phyloP scores from a whole-genome alignment of 768 basidiomycete genomes.

The Rhodotorula graminis region DNA sequence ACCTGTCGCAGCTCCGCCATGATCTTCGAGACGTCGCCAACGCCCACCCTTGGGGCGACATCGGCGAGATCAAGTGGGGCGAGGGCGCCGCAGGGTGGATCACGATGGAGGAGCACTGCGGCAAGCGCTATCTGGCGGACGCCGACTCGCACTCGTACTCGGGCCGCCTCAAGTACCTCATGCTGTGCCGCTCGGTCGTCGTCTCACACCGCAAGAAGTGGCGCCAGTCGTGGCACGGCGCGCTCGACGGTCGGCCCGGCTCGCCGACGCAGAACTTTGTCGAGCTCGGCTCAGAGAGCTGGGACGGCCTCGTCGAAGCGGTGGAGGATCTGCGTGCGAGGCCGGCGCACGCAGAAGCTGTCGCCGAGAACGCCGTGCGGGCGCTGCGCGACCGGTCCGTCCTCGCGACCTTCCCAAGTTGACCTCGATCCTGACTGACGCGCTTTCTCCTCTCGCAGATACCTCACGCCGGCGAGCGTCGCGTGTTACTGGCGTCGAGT shows the following conservation, averaged over 20 bases:
- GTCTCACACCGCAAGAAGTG: background rate
- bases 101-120: background rate
- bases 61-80: conserved; percentile 6
- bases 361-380: background rate
- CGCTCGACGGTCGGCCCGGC: background rate
- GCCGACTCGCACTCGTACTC: background rate
- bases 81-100: background rate
- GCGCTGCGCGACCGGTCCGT: background rate
- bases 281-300: background rate
- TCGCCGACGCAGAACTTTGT: conserved; percentile 9
- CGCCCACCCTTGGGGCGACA: background rate
- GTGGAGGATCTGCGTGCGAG: background rate
- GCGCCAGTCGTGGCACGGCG: background rate
- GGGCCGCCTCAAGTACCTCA: background rate
- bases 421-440: background rate
- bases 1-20: background rate
- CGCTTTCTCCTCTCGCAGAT: background rate
- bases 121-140: background rate
- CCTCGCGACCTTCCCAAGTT: background rate
- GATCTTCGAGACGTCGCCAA: background rate
- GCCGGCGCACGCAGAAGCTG: background rate
- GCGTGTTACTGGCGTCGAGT: conserved; percentile 9
- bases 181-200: conserved; percentile 1
- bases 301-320: background rate
- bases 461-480: conserved; percentile 8